Evolutionary conservation across 2,329 filamentous ascomycete species (phyloP), one percentile per base, ranked within the genome.

Genomic region (Volutella citrinella): DNA sequence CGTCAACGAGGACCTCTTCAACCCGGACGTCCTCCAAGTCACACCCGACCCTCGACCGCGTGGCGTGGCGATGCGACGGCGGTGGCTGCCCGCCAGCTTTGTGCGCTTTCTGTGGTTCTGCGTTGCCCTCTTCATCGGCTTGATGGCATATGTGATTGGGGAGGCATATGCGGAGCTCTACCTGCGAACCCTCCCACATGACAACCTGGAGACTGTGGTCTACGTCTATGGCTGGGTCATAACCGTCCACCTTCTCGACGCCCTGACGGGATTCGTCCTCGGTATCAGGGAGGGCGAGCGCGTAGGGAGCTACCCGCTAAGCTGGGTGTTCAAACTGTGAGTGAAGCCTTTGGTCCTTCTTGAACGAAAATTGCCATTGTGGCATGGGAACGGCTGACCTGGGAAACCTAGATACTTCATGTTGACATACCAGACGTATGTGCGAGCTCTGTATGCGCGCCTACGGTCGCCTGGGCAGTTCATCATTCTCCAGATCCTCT

Each of bases 151-250:
- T 56, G 73, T 82, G 9, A 68, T 84, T 45, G 80, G 80, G 54
- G 80, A 84, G 57, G 78, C 78, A 2, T 84, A 84, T 54, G 80
- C 80, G 12, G 80, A 84, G 61, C 75, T 82, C 10, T 84, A 84
- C 46, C 65, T 84, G 22, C 70, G 78, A 23, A 84, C 80, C 1
- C 60, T 84, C 36, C 80, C 80, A 5, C 80, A 84, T 51, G 72
- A 74, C 59, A 83, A 72, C 40, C 65, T 80, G 43, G 79, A 84
- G 55, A 84, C 80, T 0, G 74, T 84, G 32, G 68, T 82, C 10
- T 84, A 84, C 51, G 80, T 84, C 30, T 84, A 84, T 55, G 80
- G 78, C 30, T 84, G 80, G 80, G 77, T 84, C 9, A 66, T 73
- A 19, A 84, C 79, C 3, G 78, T 84, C 8, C 76, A 83, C 41